Base-by-base conservation (phyloP, 768 basidiomycete genomes). In the Rubroboletus satanas region DNA sequence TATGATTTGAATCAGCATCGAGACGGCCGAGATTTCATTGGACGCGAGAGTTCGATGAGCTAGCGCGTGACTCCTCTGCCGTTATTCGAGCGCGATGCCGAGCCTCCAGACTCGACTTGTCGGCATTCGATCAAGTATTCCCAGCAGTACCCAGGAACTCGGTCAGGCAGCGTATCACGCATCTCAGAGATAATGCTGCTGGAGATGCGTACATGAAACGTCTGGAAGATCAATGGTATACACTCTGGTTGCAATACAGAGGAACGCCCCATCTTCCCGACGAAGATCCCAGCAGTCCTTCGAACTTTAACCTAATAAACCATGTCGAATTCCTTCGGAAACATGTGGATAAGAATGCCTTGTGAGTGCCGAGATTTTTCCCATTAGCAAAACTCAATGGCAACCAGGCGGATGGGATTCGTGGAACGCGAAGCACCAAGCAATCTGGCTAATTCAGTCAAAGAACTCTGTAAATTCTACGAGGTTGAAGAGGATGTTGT, bases 41-140 rank as follows among this genome's bases (percentile, higher is more conserved):
- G 93, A 90, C 82, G 51, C 71, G 79, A 38, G 90, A 95, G 47
- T 92, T 86, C 52, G 93, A 98, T 52, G 96, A 98, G 56, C 79
- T 94, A 37, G 86, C 88, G 26, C 82, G 88, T 51, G 96, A 98
- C 65, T 87, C 87, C 0, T 85, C 84, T 44, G 87, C 83, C 11
- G 85, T 98, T 59, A 82, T 98, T 54, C 82, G 82, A 61, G 87
- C 87, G 35, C 87, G 95, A 15, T 88, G 87, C 64, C 80, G 88
- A 37, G 66, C 74, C 54, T 73, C 80, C 33, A 79, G 83, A 53
- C 75, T 89, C 48, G 86, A 90, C 59, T 87, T 87, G 77, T 78
- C 75, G 15, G 87, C 87, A 8, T 77, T 92, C 48, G 83, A 84
- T 54, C 86, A 90, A 64, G 82, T 93, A 9, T 94, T 95, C 68